These are phyloP conservation scores for Lyophyllum atratum DNA, from an alignment of 768 basidiomycete species.

Conservation along the genomic window DNA sequence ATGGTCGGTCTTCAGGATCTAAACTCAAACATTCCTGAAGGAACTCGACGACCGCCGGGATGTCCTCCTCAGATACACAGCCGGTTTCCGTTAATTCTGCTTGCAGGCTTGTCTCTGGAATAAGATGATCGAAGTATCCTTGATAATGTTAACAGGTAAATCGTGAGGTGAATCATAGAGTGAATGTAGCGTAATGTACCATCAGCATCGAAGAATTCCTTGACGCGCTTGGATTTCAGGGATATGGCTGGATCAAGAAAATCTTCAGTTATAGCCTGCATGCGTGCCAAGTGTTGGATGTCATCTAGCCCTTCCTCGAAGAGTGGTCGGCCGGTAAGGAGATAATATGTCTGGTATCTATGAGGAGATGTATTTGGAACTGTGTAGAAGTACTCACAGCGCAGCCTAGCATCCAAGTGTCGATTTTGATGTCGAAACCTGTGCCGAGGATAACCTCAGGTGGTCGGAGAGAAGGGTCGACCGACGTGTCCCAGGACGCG, in stretches of 20 bases:
- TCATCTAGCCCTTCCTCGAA: background rate
- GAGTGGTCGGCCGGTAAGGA: background rate
- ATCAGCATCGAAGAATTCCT: background rate
- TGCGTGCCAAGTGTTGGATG: background rate
- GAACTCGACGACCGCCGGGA: background rate
- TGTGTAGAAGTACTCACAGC: background rate
- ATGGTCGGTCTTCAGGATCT: background rate
- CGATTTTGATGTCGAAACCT: background rate
- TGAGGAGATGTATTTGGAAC: background rate
- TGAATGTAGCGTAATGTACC: background rate
- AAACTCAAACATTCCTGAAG: background rate
- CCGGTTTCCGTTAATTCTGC: background rate
- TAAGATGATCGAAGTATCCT: background rate
- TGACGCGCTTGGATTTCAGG: background rate
- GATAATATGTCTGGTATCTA: background rate
- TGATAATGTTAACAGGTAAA: background rate
- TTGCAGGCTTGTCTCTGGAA: background rate
- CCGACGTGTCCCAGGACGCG: background rate
- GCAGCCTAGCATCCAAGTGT: background rate
- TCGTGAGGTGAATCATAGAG: background rate
- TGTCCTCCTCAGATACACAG: background rate
- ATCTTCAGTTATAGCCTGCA: background rate
- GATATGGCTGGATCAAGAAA: background rate
- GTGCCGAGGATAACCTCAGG: background rate
- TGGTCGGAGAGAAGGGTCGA: background rate